These are phyloP conservation scores for Thalia dealbata DNA, from an alignment of 176 grass and related monocot genomes.

Conservation along the genomic window DNA sequence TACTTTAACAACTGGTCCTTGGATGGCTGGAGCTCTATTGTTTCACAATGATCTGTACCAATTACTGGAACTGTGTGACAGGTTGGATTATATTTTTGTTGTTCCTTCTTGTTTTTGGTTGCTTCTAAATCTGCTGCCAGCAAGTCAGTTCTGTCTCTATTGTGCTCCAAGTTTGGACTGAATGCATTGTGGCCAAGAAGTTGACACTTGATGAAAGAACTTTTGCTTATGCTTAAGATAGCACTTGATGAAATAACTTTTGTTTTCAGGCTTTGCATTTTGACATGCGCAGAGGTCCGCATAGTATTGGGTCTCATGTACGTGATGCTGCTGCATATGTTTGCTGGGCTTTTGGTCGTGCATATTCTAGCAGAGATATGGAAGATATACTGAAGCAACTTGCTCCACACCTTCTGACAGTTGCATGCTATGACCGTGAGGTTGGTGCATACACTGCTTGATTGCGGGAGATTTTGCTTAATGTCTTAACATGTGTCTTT, in stretches of 20 bases:
- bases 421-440: slow-evolving; percentile 98
- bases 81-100: too few species aligned
- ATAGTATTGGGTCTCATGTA: slow-evolving; percentile 95
- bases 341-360: slow-evolving; percentile 94
- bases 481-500: slow-evolving; percentile 12
- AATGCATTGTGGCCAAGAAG: too few species aligned
- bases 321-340: slow-evolving; percentile 97
- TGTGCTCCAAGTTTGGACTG: too few species aligned
- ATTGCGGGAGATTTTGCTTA: not conserved
- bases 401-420: slow-evolving; percentile 75
- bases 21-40: not conserved
- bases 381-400: slow-evolving; percentile 70
- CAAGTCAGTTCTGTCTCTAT: too few species aligned
- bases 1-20: not conserved
- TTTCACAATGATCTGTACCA: not conserved
- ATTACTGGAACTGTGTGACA: too few species aligned
- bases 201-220: too few species aligned
- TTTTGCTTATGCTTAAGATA: too few species aligned
- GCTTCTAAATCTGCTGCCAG: too few species aligned
- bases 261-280: slow-evolving; percentile 76
- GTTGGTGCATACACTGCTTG: slow-evolving; percentile 39
- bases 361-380: slow-evolving; percentile 84
- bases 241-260: slow-evolving; percentile 12
- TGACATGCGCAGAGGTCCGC: slow-evolving; percentile 77
- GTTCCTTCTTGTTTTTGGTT: too few species aligned